Conservation (phyloP, 345 rosid genomes). For the Aquilaria sinensis region DNA sequence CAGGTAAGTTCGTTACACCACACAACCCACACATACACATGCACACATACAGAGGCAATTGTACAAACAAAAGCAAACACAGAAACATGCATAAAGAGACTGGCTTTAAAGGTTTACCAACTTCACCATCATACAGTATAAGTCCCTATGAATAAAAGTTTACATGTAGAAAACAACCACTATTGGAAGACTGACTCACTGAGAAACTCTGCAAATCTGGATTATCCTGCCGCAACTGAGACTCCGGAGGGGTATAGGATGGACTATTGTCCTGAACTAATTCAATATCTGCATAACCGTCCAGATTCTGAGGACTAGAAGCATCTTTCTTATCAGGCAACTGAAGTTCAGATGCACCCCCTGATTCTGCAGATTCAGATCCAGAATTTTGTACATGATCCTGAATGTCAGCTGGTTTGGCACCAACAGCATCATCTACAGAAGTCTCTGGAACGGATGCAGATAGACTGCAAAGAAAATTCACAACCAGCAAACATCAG, state of each 20-base stretch:
- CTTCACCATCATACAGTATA: too few species aligned
- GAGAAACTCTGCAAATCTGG: constrained; percentile 52
- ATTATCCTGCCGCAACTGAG: constrained; percentile 58
- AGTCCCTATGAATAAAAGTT: neutral
- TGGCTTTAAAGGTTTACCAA: too few species aligned
- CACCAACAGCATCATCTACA: constrained; percentile 31
- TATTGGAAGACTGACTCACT: constrained; percentile 35
- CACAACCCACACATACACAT: neutral
- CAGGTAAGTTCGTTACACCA: constrained; percentile 6
- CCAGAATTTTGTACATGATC: constrained; percentile 48
- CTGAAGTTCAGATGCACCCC: constrained; percentile 43
- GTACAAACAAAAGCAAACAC: too few species aligned
- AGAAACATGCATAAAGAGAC: too few species aligned
- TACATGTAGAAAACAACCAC: neutral
- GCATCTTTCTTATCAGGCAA: constrained; percentile 45
- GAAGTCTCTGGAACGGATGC: constrained; percentile 36
- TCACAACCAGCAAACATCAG: neutral
- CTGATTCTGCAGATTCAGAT: constrained; percentile 56
- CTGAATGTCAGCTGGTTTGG: constrained; percentile 42
- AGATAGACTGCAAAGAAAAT: constrained; percentile 35
- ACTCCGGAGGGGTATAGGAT: constrained; percentile 47
- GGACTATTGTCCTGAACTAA: constrained; percentile 46
- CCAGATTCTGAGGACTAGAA: constrained; percentile 50
- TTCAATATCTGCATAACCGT: constrained; percentile 46
- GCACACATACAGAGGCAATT: too few species aligned